These are phyloP conservation scores for Phaeodactylum tricornutum DNA, from an alignment of 108 stramenopile species.

Conservation along the genomic window DNA sequence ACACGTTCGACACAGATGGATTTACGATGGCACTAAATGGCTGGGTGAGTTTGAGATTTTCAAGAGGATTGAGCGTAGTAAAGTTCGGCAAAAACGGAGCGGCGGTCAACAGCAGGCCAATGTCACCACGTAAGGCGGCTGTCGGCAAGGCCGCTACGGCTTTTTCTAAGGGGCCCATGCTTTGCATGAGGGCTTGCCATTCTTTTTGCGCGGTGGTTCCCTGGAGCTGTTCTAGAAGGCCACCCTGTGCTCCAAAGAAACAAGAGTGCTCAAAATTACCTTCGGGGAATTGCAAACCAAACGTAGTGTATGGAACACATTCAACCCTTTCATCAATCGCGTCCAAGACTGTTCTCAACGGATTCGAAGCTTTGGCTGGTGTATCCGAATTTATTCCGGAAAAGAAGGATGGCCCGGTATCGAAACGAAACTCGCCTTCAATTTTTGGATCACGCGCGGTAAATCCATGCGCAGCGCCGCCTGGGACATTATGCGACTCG, in stretches of 20 bases:
- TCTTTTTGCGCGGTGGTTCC: slow-evolving; percentile 9
- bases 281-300: slow-evolving; percentile 60
- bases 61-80: slow-evolving; percentile 60
- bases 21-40: slow-evolving; percentile 47
- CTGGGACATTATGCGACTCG: slow-evolving; percentile 73
- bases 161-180: slow-evolving; percentile 47
- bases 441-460: too few relatives aligned
- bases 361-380: slow-evolving; percentile 48
- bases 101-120: slow-evolving; percentile 39
- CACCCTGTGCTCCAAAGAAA: slow-evolving; percentile 23
- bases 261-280: slow-evolving; percentile 54
- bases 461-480: slow-evolving; percentile 80
- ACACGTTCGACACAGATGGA: slow-evolving; percentile 49
- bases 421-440: slow-evolving; percentile 60
- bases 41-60: slow-evolving; percentile 59
- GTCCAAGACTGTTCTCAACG: slow-evolving; percentile 52
- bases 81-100: slow-evolving; percentile 57
- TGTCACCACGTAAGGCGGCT: slow-evolving; percentile 47
- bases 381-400: slow-evolving; percentile 57
- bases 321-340: slow-evolving; percentile 47
- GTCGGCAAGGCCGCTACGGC: slow-evolving; percentile 72
- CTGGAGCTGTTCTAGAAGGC: too few relatives aligned
- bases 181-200: slow-evolving; percentile 42
- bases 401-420: slow-evolving; percentile 86
- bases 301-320: slow-evolving; percentile 44